phyloP scores from a whole-genome alignment of 179 eudicot species.

The Beta corolliflora region DNA sequence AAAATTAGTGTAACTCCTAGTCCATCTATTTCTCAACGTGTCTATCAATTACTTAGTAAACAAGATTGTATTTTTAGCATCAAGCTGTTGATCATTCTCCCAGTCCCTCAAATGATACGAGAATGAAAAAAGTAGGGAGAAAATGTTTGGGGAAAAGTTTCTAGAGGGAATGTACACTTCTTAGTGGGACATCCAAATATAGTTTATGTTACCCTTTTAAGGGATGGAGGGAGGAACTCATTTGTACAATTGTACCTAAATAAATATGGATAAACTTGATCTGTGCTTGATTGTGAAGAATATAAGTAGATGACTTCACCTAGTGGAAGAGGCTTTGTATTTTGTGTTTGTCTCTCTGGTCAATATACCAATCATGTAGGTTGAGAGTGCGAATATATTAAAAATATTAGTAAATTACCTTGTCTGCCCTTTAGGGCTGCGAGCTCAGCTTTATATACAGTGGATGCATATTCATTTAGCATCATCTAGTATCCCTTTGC shows the following conservation, averaged over 20 bases:
- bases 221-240: no score
- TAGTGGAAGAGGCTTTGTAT: background rate
- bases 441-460: background rate
- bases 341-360: background rate
- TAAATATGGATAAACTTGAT: background rate
- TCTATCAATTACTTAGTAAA: background rate
- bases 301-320: background rate
- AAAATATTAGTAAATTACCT: background rate
- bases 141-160: no score
- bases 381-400: background rate
- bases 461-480: conserved; percentile 10
- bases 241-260: background rate
- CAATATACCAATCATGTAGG: background rate
- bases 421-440: background rate
- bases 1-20: background rate
- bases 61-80: conserved; percentile 3
- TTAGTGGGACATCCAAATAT: no score
- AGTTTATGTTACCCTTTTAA: no score
- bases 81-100: no score
- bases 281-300: background rate
- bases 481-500: conserved; percentile 1
- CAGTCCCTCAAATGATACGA: no score
- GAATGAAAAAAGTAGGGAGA: no score
- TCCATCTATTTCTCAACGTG: conserved; percentile 2
- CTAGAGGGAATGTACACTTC: no score